phyloP scores from a whole-genome alignment of 768 basidiomycete species.

The Flagelloscypha sp. region DNA sequence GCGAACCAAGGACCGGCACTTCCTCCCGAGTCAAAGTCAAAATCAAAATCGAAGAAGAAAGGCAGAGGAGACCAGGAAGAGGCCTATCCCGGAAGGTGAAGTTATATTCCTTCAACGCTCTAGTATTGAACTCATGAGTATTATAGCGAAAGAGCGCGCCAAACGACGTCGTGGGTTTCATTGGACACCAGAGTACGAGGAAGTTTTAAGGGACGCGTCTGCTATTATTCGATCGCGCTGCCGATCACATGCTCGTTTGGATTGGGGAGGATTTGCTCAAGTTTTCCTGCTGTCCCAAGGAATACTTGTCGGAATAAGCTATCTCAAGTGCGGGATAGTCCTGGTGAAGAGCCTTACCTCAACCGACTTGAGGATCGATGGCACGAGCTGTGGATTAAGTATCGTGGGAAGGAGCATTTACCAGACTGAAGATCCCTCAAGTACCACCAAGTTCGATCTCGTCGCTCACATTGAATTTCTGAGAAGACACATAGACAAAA shows the following conservation, averaged over 20 bases:
- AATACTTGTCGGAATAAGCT: constrained; percentile 68
- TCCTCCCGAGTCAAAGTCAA: constrained; percentile 16
- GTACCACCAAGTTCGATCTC: constrained; percentile 71
- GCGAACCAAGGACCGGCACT: constrained; percentile 42
- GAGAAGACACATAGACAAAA: constrained; percentile 76
- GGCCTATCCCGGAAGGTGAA: constrained; percentile 19
- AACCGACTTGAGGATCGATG: constrained; percentile 75
- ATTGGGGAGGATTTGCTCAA: constrained; percentile 67
- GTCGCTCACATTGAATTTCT: constrained; percentile 75
- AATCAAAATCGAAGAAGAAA: constrained; percentile 27
- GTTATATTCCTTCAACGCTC: background rate
- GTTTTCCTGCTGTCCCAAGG: constrained; percentile 66
- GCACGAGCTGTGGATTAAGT: constrained; percentile 67
- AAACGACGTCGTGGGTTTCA: constrained; percentile 60
- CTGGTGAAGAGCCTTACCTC: constrained; percentile 67
- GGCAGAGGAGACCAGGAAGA: constrained; percentile 14
- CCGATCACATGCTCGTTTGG: constrained; percentile 47
- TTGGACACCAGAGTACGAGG: constrained; percentile 85
- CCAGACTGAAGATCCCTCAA: constrained; percentile 64
- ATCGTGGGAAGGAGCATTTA: constrained; percentile 58
- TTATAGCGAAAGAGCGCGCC: constrained; percentile 13
- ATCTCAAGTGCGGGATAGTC: constrained; percentile 47
- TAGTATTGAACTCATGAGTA: constrained; percentile 3
- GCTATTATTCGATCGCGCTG: constrained; percentile 78
- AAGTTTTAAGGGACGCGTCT: constrained; percentile 77